phyloP scores from a whole-genome alignment of 2,329 filamentous ascomycete species.

The Epichloe bromicola region DNA sequence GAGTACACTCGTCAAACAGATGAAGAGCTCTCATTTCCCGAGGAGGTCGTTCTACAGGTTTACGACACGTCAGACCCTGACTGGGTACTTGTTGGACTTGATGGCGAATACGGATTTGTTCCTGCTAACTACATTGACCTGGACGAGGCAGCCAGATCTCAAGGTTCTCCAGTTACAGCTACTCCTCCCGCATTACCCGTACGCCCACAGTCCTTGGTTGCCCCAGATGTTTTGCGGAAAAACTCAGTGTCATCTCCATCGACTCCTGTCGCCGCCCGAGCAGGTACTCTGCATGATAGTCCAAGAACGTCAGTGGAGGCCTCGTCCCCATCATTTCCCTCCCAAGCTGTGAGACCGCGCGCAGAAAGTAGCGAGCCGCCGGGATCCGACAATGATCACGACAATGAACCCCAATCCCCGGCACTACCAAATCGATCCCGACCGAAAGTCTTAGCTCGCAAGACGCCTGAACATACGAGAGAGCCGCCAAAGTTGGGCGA shows the following conservation, averaged over 20 bases:
- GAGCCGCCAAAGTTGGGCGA: slow-evolving; percentile 16
- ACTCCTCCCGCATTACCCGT: slow-evolving; percentile 31
- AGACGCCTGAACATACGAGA: not conserved
- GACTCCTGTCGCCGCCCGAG: slow-evolving; percentile 41
- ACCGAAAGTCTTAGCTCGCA: slow-evolving; percentile 1
- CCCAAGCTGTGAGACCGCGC: slow-evolving; percentile 15
- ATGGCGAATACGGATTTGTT: slow-evolving; percentile 83
- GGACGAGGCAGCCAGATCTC: slow-evolving; percentile 31
- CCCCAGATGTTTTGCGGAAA: slow-evolving; percentile 19
- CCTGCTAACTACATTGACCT: slow-evolving; percentile 93
- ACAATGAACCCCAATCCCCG: slow-evolving; percentile 21
- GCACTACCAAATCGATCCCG: slow-evolving; percentile 26
- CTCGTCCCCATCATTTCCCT: slow-evolving; percentile 12
- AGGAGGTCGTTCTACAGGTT: slow-evolving; percentile 71
- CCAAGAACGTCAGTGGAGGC: slow-evolving; percentile 19
- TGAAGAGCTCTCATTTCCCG: slow-evolving; percentile 90
- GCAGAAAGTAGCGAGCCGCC: slow-evolving; percentile 15
- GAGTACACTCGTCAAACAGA: slow-evolving; percentile 96
- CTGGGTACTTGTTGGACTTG: slow-evolving; percentile 83
- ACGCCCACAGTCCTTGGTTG: slow-evolving; percentile 23
- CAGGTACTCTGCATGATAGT: slow-evolving; percentile 40
- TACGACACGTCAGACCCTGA: slow-evolving; percentile 88
- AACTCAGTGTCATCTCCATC: slow-evolving; percentile 16
- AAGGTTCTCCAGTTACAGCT: slow-evolving; percentile 22
- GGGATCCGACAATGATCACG: slow-evolving; percentile 19